These are phyloP conservation scores for Quercus lobata DNA, from an alignment of 331 rosid species.

Conservation along the genomic window DNA sequence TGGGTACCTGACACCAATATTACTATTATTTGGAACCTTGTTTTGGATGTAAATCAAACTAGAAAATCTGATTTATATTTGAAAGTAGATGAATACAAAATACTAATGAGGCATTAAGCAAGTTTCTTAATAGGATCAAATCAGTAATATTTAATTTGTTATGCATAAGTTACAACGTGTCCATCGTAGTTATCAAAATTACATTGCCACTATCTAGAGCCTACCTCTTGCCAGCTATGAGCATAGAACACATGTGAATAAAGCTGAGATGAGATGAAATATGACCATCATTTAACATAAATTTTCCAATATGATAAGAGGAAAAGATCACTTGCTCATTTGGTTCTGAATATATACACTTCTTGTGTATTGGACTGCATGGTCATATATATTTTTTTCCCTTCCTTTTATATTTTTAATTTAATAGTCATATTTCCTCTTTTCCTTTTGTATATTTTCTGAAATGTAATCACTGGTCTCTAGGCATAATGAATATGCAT, in stretches of 20 bases:
- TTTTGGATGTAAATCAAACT: background rate
- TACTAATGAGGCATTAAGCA: background rate
- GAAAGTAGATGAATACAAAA: background rate
- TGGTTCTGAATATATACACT: background rate
- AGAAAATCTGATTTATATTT: background rate
- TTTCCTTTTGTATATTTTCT: conserved; percentile 1
- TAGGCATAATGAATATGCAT: conserved; percentile 14
- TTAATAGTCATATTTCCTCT: background rate
- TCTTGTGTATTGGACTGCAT: background rate
- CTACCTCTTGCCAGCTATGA: background rate
- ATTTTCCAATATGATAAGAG: background rate
- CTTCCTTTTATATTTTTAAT: background rate
- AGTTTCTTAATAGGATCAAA: background rate
- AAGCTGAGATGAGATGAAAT: background rate
- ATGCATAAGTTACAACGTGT: background rate
- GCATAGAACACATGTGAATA: background rate
- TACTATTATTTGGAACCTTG: background rate
- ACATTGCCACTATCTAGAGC: background rate
- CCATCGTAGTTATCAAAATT: background rate
- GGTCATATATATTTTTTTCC: background rate
- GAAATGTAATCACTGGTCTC: conserved; percentile 6
- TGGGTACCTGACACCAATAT: background rate
- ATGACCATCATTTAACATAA: background rate
- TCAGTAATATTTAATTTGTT: background rate
- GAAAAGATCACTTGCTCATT: background rate